Conservation (phyloP, 208 protist genomes). For the Naegleria lovaniensis region DNA sequence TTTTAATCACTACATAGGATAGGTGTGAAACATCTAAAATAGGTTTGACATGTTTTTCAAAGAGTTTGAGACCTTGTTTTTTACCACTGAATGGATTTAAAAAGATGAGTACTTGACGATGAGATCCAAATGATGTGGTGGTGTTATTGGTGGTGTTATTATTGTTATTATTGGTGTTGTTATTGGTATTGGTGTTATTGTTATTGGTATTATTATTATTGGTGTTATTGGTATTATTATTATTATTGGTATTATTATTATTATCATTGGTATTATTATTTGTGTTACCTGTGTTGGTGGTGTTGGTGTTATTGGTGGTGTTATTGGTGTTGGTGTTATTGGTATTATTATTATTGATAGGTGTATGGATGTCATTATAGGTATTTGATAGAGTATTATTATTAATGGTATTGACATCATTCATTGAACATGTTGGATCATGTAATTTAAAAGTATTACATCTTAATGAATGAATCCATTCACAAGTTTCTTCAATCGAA, state of each 20-base stretch:
- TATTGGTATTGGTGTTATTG: neutral
- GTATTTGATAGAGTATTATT: no score
- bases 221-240: neutral
- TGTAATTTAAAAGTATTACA: neutral
- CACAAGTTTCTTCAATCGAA: neutral
- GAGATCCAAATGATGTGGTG: neutral
- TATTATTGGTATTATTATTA: neutral
- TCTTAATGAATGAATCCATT: neutral
- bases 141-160: neutral
- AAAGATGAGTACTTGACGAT: neutral
- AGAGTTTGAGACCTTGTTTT: neutral
- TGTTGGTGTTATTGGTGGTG: neutral
- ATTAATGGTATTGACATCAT: no score
- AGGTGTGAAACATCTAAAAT: neutral
- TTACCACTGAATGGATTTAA: constrained; percentile 27
- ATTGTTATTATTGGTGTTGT: neutral
- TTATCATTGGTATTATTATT: neutral
- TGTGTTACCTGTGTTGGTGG: no score
- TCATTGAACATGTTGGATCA: no score
- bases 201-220: neutral
- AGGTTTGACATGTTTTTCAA: constrained; percentile 1
- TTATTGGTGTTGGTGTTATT: neutral
- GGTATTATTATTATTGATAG: no score
- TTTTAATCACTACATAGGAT: constrained; percentile 4
- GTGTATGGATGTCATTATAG: no score